Evolutionary conservation across 140 eudicot species (phyloP), one percentile per base, ranked within the genome.

Genomic region (Stevia rebaudiana): DNA sequence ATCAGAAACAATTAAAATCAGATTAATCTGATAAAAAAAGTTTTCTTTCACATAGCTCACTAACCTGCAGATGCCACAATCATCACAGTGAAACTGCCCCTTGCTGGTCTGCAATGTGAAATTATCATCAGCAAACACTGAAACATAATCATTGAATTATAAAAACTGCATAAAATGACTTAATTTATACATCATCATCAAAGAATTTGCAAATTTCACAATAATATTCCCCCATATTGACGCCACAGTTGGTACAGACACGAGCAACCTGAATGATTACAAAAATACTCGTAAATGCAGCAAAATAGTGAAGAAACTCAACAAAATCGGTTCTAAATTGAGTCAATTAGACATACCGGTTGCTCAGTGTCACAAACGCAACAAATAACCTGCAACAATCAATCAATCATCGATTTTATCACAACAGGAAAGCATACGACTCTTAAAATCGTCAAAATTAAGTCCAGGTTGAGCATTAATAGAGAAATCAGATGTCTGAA

Each of bases 1-100:
- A 54, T 22, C 23, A 56, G 53, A 65, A 54, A 44, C 50, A 31
- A 55, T 11, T 13, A 73, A 63, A 19, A 30, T 13, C n/a, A 37
- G 22, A 22, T 0, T 16, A 12, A 44, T 24, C 37, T 6, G 30
- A 9, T 24, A 47, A 28, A 31, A 3, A 48, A 13, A 1, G 33
- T 2, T 21, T 19, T 25, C 7, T 18, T 17, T 8, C 37, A 53
- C 13, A 53, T 48, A 35, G 19, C 17, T 44, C 31, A 74, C 91
- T 68, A 41, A 92, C 99, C 99, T 94, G 80, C 97, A 94, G 70
- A 94, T 85, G 16, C 99, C 99, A 72, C 99, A 94, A 63, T 94
- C 97, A 28, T 85, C 80, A 63, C 99, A 94, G 67, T 94, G 99
- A 44, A 86, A 94, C 66, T 88, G 97, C 47, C 78, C 78, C 80